Evolutionary conservation across 169 alveolate species (phyloP).

Genomic region (Eimeria tenella): DNA sequence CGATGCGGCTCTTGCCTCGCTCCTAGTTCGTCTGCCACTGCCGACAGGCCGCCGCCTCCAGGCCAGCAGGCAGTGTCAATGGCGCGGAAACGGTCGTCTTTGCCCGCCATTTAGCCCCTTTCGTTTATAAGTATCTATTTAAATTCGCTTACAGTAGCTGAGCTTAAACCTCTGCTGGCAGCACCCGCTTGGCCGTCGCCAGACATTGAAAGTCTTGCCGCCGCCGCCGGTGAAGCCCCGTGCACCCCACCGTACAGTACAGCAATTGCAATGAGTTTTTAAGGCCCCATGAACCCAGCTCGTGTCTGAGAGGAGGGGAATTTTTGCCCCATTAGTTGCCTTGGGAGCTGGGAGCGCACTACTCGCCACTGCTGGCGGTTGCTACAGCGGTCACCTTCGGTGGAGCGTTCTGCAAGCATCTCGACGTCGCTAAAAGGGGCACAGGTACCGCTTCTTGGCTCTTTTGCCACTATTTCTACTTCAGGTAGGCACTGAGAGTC

Average conservation of each 20-base stretch:
- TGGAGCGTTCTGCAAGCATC: too few relatives aligned
- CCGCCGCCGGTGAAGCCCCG: conserved; percentile 31
- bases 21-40: conserved; percentile 63
- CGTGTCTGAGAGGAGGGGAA: too few relatives aligned
- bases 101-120: not conserved
- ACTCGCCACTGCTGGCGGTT: too few relatives aligned
- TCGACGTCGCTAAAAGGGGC: too few relatives aligned
- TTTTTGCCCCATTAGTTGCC: too few relatives aligned
- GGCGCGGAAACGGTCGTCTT: conserved; percentile 18
- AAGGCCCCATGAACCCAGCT: not conserved
- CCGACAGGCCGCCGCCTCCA: conserved; percentile 76
- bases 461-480: too few relatives aligned
- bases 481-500: too few relatives aligned
- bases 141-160: not conserved
- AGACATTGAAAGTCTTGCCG: conserved; percentile 48
- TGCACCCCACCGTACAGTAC: not conserved
- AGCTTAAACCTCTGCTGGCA: not conserved
- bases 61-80: conserved; percentile 39
- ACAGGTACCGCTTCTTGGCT: too few relatives aligned
- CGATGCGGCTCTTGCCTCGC: conserved; percentile 46
- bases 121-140: not conserved
- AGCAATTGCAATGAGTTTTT: not conserved
- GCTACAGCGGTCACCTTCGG: too few relatives aligned
- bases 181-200: conserved; percentile 10
- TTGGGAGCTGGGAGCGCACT: too few relatives aligned